A percentile compares a stretch with the other conserved stretches of the same genome.
Conservation (phyloP, 139 green algal species). For the Closterium sp. region DNA sequence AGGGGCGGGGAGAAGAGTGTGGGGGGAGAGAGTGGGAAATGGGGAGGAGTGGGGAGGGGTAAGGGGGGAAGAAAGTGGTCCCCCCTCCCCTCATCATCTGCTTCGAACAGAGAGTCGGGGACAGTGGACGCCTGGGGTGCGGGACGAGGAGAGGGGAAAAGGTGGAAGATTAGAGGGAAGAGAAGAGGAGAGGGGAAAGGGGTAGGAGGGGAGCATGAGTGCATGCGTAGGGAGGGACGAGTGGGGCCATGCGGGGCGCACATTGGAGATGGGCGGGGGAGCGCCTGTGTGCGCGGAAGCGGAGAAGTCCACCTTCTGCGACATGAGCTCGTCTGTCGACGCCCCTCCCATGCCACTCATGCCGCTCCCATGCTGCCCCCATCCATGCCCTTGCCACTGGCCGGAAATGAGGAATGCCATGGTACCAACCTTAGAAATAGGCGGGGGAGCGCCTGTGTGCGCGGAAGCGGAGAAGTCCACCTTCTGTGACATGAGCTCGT, state of each 20-base stretch:
- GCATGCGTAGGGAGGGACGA: no score
- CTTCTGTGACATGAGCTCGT: constrained; percentile 40
- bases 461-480: constrained; percentile 43
- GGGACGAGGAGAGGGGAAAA: no score
- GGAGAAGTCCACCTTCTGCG: constrained; percentile 56
- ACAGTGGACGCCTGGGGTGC: no score
- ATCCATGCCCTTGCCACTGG: constrained; percentile 72
- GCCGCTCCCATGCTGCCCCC: constrained; percentile 53
- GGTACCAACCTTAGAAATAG: constrained; percentile 27
- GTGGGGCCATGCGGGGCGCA: no score
- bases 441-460: no score
- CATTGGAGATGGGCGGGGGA: no score
- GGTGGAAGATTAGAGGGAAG: no score
- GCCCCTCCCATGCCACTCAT: constrained; percentile 52
- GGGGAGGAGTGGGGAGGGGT: not conserved
- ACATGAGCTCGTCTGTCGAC: not conserved
- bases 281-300: no score
- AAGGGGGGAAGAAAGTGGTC: not conserved
- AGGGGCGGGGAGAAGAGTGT: not conserved
- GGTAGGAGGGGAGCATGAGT: not conserved
- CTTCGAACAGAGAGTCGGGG: no score
- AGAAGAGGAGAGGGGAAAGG: not conserved
- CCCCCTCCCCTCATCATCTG: not conserved
- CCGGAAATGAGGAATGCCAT: no score
- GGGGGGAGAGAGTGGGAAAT: not conserved